A percentile compares a stretch with the other conserved stretches of the same genome.
Evolutionary conservation across 2,329 filamentous ascomycete species (phyloP).

Genomic region (Fusarium siculi): DNA sequence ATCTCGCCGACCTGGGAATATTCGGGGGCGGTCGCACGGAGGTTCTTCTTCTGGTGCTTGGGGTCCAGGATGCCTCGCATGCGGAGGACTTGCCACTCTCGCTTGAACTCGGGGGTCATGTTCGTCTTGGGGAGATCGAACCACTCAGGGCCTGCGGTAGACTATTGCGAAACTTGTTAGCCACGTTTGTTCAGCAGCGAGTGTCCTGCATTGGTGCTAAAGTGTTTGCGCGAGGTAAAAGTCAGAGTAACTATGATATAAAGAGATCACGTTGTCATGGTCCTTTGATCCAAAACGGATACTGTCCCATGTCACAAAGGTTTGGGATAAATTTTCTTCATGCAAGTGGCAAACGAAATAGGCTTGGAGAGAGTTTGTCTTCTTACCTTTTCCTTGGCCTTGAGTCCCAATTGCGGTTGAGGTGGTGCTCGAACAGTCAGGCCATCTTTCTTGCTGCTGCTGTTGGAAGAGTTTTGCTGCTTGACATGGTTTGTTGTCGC

Average conservation of each 20-base stretch:
- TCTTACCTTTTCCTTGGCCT: conserved; percentile 46
- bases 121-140: conserved; percentile 88
- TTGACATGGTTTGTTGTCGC: conserved; percentile 24
- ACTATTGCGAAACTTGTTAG: conserved; percentile 43
- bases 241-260: conserved; percentile 81
- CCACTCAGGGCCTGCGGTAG: conserved; percentile 83
- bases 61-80: conserved; percentile 91
- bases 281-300: conserved; percentile 57
- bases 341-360: conserved; percentile 44
- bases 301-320: conserved; percentile 52
- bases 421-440: conserved; percentile 42
- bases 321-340: conserved; percentile 53
- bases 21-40: conserved; percentile 73
- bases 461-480: conserved; percentile 32
- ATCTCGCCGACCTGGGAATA: conserved; percentile 92
- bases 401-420: conserved; percentile 35
- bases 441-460: conserved; percentile 40
- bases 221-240: conserved; percentile 28
- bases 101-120: conserved; percentile 84
- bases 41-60: conserved; percentile 92
- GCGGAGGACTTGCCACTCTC: conserved; percentile 87
- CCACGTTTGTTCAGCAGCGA: neutral
- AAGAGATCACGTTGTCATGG: conserved; percentile 70
- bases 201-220: neutral
- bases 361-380: neutral